Evolutionary conservation across 805 yeast genomes (phyloP), one percentile per base, ranked within the genome.

Genomic region (Wickerhamomyces silvicola): DNA sequence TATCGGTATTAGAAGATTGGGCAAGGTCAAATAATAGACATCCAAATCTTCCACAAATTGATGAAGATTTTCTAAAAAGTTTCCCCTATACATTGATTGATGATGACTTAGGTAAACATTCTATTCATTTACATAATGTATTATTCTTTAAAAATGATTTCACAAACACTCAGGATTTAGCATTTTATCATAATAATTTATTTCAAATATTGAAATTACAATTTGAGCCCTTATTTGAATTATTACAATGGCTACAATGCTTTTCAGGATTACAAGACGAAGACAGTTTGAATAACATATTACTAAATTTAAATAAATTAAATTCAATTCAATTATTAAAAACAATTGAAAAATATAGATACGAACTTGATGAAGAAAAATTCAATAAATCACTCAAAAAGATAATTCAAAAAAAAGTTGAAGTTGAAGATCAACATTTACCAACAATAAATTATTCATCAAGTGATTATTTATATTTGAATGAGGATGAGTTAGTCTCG

Each of bases 1-100:
- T 92, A 8, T 86, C 96, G 0, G 72, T 82, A 5, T 59, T 92
- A 27, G 97, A 92, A 56, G 96, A 92, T 50, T 92, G 99, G 99
- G 71, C 90, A 19, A 72, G 94, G 38, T 45, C 53, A 1, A 49
- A 48, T 25, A 41, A 51, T 33, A 34, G 43, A 12, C 47, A 49
- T 2, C 51, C 57, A 11, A 48, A 46, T 33, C 56, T 64, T 18
- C 51, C 57, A 7, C 50, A 59, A 25, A 49, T 61, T 26, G 68
- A 62, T 41, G 49, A 49, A 14, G 59, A 56, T 28, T 46, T 59
- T 48, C 52, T 65, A 54, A 56, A 54, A 35, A 42, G 53, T 30
- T 63, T 54, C 32, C 69, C 69, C 6, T 57, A 52, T 27, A 60
- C 64, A 1, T 35, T 62, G 13, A 38, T 58, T 12, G 52, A 52